phyloP scores from a whole-genome alignment of 2,329 filamentous ascomycete species.

The Ophiostoma populinum region DNA sequence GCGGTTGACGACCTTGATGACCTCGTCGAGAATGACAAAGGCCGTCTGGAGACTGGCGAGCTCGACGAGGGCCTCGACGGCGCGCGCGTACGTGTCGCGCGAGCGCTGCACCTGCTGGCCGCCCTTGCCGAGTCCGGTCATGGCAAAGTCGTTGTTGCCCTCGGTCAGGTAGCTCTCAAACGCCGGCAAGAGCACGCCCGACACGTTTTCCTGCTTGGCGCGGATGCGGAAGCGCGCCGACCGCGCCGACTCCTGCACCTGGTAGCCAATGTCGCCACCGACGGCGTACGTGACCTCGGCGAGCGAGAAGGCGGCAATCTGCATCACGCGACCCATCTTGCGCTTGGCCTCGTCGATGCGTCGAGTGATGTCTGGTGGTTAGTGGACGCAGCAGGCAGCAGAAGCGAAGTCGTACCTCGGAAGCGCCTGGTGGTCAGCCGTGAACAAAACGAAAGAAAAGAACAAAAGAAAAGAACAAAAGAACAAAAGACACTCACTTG shows the following conservation, averaged over 20 bases:
- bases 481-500: constrained; percentile 57
- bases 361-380: constrained; percentile 63
- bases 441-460: no score
- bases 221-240: constrained; percentile 82
- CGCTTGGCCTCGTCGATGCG: constrained; percentile 97
- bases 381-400: not conserved
- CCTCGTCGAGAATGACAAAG: constrained; percentile 94
- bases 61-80: constrained; percentile 90
- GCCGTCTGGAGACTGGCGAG: constrained; percentile 91
- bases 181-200: constrained; percentile 80
- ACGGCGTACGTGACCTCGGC: constrained; percentile 96
- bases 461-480: no score
- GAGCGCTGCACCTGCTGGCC: constrained; percentile 93
- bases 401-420: constrained; percentile 71
- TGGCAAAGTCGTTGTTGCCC: constrained; percentile 83
- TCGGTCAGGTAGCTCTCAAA: constrained; percentile 87
- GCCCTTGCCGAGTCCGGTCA: constrained; percentile 91
- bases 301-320: constrained; percentile 93
- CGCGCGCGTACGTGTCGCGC: constrained; percentile 86
- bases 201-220: constrained; percentile 96
- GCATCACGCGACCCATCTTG: constrained; percentile 99
- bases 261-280: constrained; percentile 87
- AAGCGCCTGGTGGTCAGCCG: constrained; percentile 52
- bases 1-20: constrained; percentile 97
- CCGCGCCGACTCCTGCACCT: constrained; percentile 91